Evolutionary conservation across 2,329 filamentous ascomycete species (phyloP), one percentile per base, ranked within the genome.

Genomic region (Plectosphaerella sp.): DNA sequence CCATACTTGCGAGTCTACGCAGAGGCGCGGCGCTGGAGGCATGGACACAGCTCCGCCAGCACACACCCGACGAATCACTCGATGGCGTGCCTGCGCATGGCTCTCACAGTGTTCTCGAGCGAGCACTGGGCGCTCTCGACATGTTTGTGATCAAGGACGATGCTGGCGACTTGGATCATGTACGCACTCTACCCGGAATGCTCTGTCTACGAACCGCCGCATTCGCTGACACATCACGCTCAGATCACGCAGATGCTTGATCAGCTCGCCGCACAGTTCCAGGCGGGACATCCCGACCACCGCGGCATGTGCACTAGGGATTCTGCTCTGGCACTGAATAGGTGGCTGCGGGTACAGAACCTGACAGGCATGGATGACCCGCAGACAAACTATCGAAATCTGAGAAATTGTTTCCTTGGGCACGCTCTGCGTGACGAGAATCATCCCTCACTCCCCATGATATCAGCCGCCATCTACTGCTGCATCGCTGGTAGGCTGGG

Each of bases 321-420:
- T 52, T 88, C 86, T 66, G 89, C 92, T 1, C 67, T 87, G 39
- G 71, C 75, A 2, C 72, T 96, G 37, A 85, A 87, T 16, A 73
- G 72, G 9, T 96, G 88, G 76, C 72, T 97, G 45, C 82, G 85
- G 51, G 66, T 70, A 3, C 79, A 84, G 37, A 83, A 88, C 51
- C 79, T 96, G 58, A 83, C 82, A 1, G 91, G 91, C 45, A 79
- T 91, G 52, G 75, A 78, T n/a, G 72, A 83, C n/a, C 73, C 76
- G 5, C 80, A 83, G 8, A 66, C 74, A 42, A 82, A 87, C 51
- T 97, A 94, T 65, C 84, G 90, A 59, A 86, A 87, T 53, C 71
- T 97, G 53, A 83, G 89, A 56, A 96, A 97, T 68, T 95, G 89
- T 61, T 89, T 96, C 60, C 84, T 99, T 52, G 91, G 91, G 10